These are phyloP conservation scores for Sonneratia alba DNA, from an alignment of 345 rosid genomes.

Conservation along the genomic window DNA sequence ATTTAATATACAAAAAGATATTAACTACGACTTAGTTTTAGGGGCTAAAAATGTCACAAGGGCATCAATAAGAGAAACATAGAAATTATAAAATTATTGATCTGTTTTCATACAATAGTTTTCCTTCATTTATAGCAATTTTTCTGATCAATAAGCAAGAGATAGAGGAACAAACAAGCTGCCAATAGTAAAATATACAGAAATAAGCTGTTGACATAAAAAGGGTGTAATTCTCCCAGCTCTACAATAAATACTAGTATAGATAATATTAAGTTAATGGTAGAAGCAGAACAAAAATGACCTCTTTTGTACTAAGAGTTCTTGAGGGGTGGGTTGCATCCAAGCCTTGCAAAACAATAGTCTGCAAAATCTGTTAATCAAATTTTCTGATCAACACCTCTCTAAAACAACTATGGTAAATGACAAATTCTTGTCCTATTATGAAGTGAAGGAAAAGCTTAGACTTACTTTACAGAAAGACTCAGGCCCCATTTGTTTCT, in stretches of 20 bases:
- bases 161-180: not conserved
- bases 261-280: not conserved
- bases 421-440: not conserved
- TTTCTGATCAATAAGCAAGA: not conserved
- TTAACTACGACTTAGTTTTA: too few relatives aligned
- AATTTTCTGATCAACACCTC: not conserved
- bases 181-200: not conserved
- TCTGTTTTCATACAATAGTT: not conserved
- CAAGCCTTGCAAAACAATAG: conserved; percentile 64
- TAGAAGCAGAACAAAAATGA: conserved; percentile 15
- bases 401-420: not conserved
- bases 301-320: conserved; percentile 94
- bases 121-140: not conserved
- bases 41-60: not conserved
- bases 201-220: not conserved
- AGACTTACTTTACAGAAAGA: conserved; percentile 73
- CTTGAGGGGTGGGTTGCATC: conserved; percentile 50
- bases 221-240: not conserved
- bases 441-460: not conserved
- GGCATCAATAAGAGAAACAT: not conserved
- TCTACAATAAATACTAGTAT: not conserved
- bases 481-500: conserved; percentile 99
- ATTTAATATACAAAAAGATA: not conserved
- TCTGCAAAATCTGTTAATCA: conserved; percentile 74
- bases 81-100: not conserved